Evolutionary conservation across 106 monocot genomes (phyloP).

Genomic region (Vanilla planifolia): DNA sequence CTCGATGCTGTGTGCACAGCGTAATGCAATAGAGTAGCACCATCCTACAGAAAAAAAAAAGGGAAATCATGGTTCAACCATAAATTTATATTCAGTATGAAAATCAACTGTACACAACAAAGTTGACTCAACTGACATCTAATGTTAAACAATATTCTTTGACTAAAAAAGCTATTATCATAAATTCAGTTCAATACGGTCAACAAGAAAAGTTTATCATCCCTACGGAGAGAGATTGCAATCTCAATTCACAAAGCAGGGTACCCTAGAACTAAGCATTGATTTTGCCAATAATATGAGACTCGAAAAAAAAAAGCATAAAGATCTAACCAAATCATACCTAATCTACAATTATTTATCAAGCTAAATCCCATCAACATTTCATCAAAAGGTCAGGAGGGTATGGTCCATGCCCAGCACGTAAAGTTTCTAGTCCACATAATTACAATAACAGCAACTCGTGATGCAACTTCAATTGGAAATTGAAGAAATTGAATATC

Average conservation of each 20-base stretch:
- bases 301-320: background rate
- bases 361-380: background rate
- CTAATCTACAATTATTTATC: background rate
- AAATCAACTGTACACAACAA: background rate
- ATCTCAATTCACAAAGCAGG: no score
- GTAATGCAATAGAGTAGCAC: slow-evolving; percentile 94
- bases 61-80: background rate
- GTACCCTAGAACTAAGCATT: no score
- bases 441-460: background rate
- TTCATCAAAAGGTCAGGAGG: background rate
- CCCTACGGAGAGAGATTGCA: no score
- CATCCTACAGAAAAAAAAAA: slow-evolving; percentile 54
- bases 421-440: background rate
- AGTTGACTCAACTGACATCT: background rate
- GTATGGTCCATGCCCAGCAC: no score
- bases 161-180: no score
- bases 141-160: background rate
- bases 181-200: no score
- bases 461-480: background rate
- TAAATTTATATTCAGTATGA: background rate
- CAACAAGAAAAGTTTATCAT: no score
- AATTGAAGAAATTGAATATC: background rate
- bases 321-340: background rate
- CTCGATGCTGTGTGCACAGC: slow-evolving; percentile 83
- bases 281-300: background rate